Conservation (phyloP, 305 asterid species). For the Petunia hybrid region DNA sequence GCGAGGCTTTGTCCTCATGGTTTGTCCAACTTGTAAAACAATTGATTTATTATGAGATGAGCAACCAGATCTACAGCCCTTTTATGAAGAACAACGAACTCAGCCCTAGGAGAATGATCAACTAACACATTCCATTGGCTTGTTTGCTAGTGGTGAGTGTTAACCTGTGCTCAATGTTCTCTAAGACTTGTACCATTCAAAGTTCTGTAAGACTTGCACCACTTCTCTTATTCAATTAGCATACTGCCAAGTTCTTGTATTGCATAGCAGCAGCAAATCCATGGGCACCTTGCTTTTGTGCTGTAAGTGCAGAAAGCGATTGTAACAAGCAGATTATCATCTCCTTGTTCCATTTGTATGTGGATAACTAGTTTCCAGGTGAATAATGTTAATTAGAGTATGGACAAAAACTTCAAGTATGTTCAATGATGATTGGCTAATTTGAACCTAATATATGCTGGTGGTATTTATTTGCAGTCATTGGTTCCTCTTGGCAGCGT, state of each 20-base stretch:
- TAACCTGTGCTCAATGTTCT: background rate
- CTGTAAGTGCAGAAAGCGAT: constrained; percentile 6
- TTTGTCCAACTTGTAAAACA: constrained; percentile 17
- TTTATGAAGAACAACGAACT: background rate
- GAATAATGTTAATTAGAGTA: background rate
- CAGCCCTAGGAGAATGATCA: constrained; percentile 18
- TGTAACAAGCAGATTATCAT: background rate
- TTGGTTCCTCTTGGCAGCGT: constrained; percentile 98
- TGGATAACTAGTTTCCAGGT: constrained; percentile 25
- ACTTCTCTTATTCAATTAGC: background rate
- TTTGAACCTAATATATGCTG: constrained; percentile 30
- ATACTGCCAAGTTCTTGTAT: constrained; percentile 13
- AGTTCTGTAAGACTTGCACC: background rate
- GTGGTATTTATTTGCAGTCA: constrained; percentile 60
- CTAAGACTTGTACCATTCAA: background rate
- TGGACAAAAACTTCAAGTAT: background rate
- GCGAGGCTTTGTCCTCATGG: constrained; percentile 21
- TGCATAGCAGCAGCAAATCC: constrained; percentile 8
- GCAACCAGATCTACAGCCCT: background rate
- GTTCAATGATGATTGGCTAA: background rate
- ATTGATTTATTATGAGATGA: constrained; percentile 1
- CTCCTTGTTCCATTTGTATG: constrained; percentile 1
- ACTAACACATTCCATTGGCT: constrained; percentile 24
- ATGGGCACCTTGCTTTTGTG: constrained; percentile 12
- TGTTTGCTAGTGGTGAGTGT: constrained; percentile 1